Conservation (phyloP, 2,329 filamentous ascomycete genomes). For the Fragosphaeria purpurea region DNA sequence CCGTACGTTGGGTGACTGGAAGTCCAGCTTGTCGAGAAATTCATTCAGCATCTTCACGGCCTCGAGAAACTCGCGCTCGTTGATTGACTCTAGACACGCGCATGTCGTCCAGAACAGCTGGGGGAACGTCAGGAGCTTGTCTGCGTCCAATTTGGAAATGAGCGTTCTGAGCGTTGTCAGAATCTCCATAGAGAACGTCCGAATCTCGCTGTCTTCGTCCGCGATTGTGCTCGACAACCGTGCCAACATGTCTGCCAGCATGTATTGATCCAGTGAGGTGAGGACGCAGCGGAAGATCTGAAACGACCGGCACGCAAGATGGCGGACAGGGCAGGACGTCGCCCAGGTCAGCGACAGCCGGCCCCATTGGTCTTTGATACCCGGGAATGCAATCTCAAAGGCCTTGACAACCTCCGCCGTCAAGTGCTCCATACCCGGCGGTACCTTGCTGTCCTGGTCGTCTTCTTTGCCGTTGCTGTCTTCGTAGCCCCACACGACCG, state of each 20-base stretch:
- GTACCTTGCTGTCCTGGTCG: constrained; percentile 68
- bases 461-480: constrained; percentile 76
- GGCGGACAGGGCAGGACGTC: constrained; percentile 88
- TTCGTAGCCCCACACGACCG: constrained; percentile 89
- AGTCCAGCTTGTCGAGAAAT: constrained; percentile 73
- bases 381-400: constrained; percentile 74
- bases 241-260: constrained; percentile 95
- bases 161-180: constrained; percentile 87
- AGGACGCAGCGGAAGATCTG: constrained; percentile 94
- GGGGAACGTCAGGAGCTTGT: constrained; percentile 77
- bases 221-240: constrained; percentile 94
- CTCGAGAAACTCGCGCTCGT: constrained; percentile 89
- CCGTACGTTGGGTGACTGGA: constrained; percentile 60
- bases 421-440: constrained; percentile 76
- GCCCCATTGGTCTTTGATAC: constrained; percentile 84
- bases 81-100: constrained; percentile 91
- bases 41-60: constrained; percentile 85
- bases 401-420: constrained; percentile 74
- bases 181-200: constrained; percentile 97
- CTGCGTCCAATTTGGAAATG: constrained; percentile 70
- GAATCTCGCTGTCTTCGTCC: constrained; percentile 86
- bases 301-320: constrained; percentile 92
- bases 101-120: constrained; percentile 98
- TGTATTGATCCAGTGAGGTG: constrained; percentile 79
- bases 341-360: constrained; percentile 89